Conservation (phyloP, 352 stramenopile species). For the Pythium sp. region DNA sequence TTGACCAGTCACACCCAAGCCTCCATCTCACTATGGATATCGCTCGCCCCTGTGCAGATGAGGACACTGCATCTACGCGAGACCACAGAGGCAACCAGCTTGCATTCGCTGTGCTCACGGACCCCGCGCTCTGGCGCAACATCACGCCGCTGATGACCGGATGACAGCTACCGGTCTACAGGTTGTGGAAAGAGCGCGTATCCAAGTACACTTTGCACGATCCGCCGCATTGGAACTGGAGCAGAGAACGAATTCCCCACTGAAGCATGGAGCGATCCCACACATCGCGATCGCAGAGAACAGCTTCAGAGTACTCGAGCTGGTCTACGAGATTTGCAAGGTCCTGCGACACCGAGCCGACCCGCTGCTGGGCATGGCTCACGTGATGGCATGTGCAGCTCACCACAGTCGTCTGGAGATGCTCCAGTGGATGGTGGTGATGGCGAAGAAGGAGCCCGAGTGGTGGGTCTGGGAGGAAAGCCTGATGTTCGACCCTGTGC, state of each 20-base stretch:
- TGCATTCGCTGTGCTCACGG: background rate
- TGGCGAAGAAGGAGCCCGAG: background rate
- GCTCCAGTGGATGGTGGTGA: background rate
- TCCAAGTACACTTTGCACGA: no score
- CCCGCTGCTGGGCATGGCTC: background rate
- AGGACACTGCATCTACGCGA: no score
- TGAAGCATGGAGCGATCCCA: no score
- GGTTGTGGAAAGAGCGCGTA: background rate
- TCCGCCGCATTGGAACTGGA: no score
- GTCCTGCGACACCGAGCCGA: background rate
- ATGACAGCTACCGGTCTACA: constrained; percentile 1
- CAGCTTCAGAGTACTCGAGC: background rate
- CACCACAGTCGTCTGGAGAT: background rate
- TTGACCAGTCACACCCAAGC: no score
- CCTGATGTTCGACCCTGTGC: background rate
- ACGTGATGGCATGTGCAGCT: background rate
- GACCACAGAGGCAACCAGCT: no score
- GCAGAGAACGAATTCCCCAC: background rate
- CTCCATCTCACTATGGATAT: no score
- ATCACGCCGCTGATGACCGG: no score
- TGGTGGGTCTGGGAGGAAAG: background rate
- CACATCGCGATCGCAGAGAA: no score
- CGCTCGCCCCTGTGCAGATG: no score
- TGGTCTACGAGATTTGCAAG: background rate
- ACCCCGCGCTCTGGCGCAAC: no score